Evolutionary conservation across 352 stramenopile species (phyloP), one percentile per base, ranked within the genome.

Genomic region (Globisporangium cystogenes): DNA sequence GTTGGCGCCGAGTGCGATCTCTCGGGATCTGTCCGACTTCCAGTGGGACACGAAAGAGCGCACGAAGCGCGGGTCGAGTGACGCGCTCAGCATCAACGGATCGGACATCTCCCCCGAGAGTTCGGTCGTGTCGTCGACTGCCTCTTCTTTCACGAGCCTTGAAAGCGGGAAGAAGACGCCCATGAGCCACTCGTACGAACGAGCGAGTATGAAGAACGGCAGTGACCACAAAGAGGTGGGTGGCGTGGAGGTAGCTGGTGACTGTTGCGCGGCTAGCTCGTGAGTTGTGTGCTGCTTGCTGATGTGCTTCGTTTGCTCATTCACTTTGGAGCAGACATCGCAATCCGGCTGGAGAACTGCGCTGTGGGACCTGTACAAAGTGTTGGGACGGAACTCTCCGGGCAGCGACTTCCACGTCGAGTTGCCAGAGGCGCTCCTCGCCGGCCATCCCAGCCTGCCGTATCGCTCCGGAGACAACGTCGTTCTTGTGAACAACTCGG

Each of bases 401-500:
- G 74, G 75, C 31, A 87, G 80, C 40, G 80, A 93, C 20, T 83
- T 90, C n/a, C 77, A 82, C 12, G 70, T 90, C 7, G 66, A 82
- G 21, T 64, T 96, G 10, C 85, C 86, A 4, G 63, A 76, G 1
- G 68, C 61, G 7, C 60, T 95, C 20, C 64, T 76, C n/a, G 65
- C 73, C 36, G 94, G 95, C 4, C 76, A 97, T 53, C 90, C 93
- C 20, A 84, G 85, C 20, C 72, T 99, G 23, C 83, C 90, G 36
- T 75, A 82, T 39, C 93, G 90, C 43, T 87, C 93, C 42, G 88
- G 91, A 57, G 87, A 90, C 37, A 76, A 83, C 45, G 78, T 98
- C 7, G 83, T 98, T 23, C 75, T 96, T 27, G 96, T 99, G 15
- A 86, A 97, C 65, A 94, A 98, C 52, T 76, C 94, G 20, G 78